A percentile compares a stretch with the other conserved stretches of the same genome.
These are phyloP conservation scores for Xylariomycetidae sp. DNA, from an alignment of 2,329 filamentous ascomycete genomes.

Conservation along the genomic window DNA sequence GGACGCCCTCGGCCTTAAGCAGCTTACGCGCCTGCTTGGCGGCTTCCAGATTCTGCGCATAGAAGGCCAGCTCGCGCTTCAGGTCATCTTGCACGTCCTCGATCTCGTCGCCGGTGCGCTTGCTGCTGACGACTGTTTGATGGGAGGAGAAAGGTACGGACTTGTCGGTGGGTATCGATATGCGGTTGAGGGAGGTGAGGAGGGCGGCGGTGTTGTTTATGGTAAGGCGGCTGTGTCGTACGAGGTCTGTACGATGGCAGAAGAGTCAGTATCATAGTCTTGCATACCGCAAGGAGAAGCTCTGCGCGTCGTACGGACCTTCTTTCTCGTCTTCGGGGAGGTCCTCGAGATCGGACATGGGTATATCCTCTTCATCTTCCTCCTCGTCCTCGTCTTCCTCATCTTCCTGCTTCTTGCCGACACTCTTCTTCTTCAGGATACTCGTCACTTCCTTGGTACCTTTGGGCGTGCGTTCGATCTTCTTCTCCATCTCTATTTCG, in stretches of 20 bases:
- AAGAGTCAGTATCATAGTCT: background rate
- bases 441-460: conserved; percentile 25
- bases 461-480: conserved; percentile 53
- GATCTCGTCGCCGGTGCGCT: conserved; percentile 60
- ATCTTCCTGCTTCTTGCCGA: conserved; percentile 27
- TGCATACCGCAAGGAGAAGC: background rate
- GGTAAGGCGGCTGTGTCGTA: conserved; percentile 38
- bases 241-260: too few species aligned
- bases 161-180: conserved; percentile 60
- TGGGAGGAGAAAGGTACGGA: conserved; percentile 75
- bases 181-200: conserved; percentile 70
- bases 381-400: conserved; percentile 44
- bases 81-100: conserved; percentile 86
- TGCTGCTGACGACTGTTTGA: conserved; percentile 62
- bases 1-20: conserved; percentile 73
- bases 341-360: conserved; percentile 85
- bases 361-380: conserved; percentile 60
- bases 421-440: conserved; percentile 32
- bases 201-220: conserved; percentile 96
- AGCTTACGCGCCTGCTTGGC: conserved; percentile 66
- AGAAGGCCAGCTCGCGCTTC: conserved; percentile 86
- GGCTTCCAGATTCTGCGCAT: conserved; percentile 79
- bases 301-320: conserved; percentile 14
- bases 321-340: conserved; percentile 64
- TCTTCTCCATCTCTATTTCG: conserved; percentile 71